Evolutionary conservation across 768 basidiomycete species (phyloP).

Genomic region (Suillus brevipes): DNA sequence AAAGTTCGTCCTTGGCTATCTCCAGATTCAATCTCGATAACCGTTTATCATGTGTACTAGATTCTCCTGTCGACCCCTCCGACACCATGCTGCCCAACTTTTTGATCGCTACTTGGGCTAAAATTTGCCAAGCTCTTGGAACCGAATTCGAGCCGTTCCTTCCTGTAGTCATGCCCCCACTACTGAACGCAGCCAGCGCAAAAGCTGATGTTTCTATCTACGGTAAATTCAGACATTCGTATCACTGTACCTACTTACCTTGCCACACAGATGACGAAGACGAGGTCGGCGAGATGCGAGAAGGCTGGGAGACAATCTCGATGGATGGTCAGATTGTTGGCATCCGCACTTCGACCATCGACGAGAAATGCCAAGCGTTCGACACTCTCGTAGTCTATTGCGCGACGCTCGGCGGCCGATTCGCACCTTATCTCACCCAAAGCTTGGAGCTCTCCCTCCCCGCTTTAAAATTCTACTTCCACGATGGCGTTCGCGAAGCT

Average conservation of each 20-base stretch:
- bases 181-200: constrained; percentile 73
- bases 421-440: constrained; percentile 73
- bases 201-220: constrained; percentile 79
- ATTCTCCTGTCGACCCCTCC: constrained; percentile 64
- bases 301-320: constrained; percentile 77
- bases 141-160: constrained; percentile 86
- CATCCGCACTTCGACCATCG: constrained; percentile 77
- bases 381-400: constrained; percentile 84
- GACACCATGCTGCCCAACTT: constrained; percentile 76
- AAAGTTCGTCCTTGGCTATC: constrained; percentile 49
- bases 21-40: neutral
- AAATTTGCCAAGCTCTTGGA: constrained; percentile 83
- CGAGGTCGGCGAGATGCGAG: constrained; percentile 54
- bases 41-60: constrained; percentile 32
- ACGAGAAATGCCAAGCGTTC: constrained; percentile 87
- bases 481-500: constrained; percentile 82
- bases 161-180: constrained; percentile 77
- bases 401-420: constrained; percentile 62
- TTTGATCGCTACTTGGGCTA: constrained; percentile 86
- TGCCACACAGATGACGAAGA: constrained; percentile 50
- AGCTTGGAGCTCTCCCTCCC: constrained; percentile 72
- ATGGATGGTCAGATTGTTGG: constrained; percentile 78
- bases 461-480: constrained; percentile 73
- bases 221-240: constrained; percentile 40
- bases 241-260: constrained; percentile 6